Evolutionary conservation across 495 filamentous ascomycete genomes (phyloP).

Genomic region (Platismatia glauca): DNA sequence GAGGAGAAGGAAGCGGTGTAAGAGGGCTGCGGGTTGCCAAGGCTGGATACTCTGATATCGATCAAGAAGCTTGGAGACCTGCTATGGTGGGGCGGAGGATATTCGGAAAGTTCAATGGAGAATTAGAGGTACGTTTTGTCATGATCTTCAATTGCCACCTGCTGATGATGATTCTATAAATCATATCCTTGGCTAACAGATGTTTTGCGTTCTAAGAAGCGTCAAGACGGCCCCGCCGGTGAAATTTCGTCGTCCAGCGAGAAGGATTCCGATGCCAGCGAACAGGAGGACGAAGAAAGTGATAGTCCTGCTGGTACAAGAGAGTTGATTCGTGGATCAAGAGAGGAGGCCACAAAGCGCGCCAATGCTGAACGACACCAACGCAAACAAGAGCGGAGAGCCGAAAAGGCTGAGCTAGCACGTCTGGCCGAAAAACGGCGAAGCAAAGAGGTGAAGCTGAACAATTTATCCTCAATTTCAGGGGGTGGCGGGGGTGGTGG

Average conservation of each 20-base stretch:
- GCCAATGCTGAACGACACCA: constrained; percentile 9
- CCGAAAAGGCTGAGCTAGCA: constrained; percentile 17
- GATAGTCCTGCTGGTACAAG: constrained; percentile 10
- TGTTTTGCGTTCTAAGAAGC: constrained; percentile 12
- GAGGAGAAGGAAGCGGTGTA: neutral
- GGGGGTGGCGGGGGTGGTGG: constrained; percentile 6
- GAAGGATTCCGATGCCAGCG: neutral
- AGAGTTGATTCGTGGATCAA: constrained; percentile 3
- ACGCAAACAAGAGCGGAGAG: constrained; percentile 16
- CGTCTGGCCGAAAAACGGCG: constrained; percentile 16
- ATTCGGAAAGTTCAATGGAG: constrained; percentile 35
- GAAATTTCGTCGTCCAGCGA: constrained; percentile 8
- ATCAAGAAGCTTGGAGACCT: constrained; percentile 19
- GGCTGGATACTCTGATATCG: constrained; percentile 21
- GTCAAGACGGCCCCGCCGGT: constrained; percentile 2
- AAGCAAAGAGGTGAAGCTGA: constrained; percentile 20
- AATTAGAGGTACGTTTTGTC: constrained; percentile 25
- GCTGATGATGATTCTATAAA: too few species aligned
- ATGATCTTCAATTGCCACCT: neutral
- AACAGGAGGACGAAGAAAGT: constrained; percentile 5
- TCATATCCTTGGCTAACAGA: neutral
- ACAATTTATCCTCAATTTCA: constrained; percentile 22
- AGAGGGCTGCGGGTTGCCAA: constrained; percentile 12
- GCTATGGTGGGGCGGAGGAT: constrained; percentile 35
- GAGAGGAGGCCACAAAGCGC: neutral